A percentile compares a stretch with the other conserved stretches of the same genome.
Evolutionary conservation across 192 early-diverging fungal species (phyloP).

Genomic region (Linnemannia zychae): DNA sequence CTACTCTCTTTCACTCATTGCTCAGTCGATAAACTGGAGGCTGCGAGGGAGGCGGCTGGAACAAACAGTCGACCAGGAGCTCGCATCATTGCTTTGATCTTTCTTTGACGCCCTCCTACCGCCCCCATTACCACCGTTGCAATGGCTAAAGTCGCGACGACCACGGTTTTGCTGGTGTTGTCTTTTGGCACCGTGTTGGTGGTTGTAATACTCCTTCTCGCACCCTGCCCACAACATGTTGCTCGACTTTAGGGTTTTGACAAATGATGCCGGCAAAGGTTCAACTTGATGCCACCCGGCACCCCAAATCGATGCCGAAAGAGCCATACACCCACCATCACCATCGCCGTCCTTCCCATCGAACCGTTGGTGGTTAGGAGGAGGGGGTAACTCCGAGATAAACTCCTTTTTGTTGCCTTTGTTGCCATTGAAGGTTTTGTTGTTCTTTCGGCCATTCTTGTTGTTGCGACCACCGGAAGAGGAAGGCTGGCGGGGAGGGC

Average conservation of each 20-base stretch:
- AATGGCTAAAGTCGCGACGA: constrained; percentile 6
- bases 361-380: constrained; percentile 4
- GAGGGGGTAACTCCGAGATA: constrained; percentile 38
- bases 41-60: constrained; percentile 48
- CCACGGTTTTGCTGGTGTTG: background rate
- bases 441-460: constrained; percentile 7
- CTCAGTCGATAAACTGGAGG: constrained; percentile 48
- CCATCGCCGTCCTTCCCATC: background rate
- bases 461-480: background rate
- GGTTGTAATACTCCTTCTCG: constrained; percentile 22
- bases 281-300: constrained; percentile 52
- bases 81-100: background rate
- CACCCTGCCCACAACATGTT: constrained; percentile 29
- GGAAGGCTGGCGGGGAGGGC: background rate
- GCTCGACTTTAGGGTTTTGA: constrained; percentile 36
- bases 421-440: background rate
- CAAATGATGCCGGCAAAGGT: constrained; percentile 46
- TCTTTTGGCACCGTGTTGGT: background rate
- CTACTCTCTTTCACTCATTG: background rate
- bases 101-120: constrained; percentile 1
- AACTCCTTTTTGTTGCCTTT: background rate
- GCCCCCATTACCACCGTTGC: background rate
- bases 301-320: constrained; percentile 50
- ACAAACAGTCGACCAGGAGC: constrained; percentile 40
- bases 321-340: constrained; percentile 10